phyloP scores from a whole-genome alignment of 2,329 filamentous ascomycete species.

The Xylariales sp. region DNA sequence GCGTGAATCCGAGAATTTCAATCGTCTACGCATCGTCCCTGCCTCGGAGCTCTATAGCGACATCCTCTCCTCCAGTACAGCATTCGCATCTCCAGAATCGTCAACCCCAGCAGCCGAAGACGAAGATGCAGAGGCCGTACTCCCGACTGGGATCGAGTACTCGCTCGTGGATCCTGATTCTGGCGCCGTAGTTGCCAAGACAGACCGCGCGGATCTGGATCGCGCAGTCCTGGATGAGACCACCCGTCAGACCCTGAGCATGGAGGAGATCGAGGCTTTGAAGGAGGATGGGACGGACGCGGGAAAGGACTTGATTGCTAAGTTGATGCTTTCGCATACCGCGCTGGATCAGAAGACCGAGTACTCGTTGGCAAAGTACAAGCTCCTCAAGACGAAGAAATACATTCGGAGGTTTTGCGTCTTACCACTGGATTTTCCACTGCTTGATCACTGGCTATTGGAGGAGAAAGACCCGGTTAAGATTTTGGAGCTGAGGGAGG shows the following conservation, averaged over 20 bases:
- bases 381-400: constrained; percentile 88
- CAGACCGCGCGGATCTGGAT: constrained; percentile 56
- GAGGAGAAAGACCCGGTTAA: constrained; percentile 74
- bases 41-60: constrained; percentile 81
- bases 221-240: constrained; percentile 49
- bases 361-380: constrained; percentile 94
- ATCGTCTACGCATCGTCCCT: constrained; percentile 71
- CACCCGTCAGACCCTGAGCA: constrained; percentile 70
- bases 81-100: constrained; percentile 25
- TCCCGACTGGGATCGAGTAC: constrained; percentile 42
- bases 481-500: constrained; percentile 82
- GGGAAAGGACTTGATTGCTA: constrained; percentile 87
- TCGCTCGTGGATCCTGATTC: constrained; percentile 40
- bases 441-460: constrained; percentile 71
- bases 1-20: constrained; percentile 57
- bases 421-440: constrained; percentile 73
- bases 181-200: constrained; percentile 47
- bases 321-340: constrained; percentile 83
- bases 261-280: constrained; percentile 70
- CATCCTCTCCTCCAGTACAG: constrained; percentile 47
- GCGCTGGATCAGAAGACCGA: constrained; percentile 90
- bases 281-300: constrained; percentile 70
- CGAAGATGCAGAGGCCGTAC: constrained; percentile 38
- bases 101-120: constrained; percentile 34
- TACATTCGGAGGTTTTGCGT: constrained; percentile 86